phyloP scores from a whole-genome alignment of 2,329 filamentous ascomycete genomes.

The Trichothecium sympodiale region DNA sequence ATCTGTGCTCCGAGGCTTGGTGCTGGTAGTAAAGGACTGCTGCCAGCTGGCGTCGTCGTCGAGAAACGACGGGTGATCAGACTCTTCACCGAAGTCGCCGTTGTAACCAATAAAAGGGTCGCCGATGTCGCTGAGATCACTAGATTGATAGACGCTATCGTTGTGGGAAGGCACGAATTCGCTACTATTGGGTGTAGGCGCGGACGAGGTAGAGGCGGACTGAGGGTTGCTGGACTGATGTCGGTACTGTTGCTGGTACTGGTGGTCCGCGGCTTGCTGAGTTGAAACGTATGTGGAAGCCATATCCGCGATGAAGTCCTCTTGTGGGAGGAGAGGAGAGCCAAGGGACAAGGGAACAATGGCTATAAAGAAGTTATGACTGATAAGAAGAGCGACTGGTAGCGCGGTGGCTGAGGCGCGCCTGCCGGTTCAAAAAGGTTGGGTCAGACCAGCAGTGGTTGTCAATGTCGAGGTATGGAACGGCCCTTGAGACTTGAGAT shows the following conservation, averaged over 20 bases:
- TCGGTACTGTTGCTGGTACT: constrained; percentile 3
- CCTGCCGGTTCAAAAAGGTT: neutral
- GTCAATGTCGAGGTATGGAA: neutral
- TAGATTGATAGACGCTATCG: constrained; percentile 29
- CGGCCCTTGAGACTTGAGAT: too few relatives aligned
- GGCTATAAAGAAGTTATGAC: too few relatives aligned
- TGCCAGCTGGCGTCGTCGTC: constrained; percentile 19
- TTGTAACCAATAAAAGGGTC: constrained; percentile 29
- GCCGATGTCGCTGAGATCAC: constrained; percentile 35
- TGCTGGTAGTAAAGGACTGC: constrained; percentile 8
- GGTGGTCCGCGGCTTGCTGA: neutral
- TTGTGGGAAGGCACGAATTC: constrained; percentile 17
- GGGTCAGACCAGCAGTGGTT: neutral
- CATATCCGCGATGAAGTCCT: too few relatives aligned
- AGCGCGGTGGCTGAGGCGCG: too few relatives aligned
- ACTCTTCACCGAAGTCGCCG: constrained; percentile 30
- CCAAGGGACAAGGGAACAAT: too few relatives aligned
- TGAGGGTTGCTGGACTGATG: constrained; percentile 6
- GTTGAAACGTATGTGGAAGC: too few relatives aligned
- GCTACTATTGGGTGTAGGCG: constrained; percentile 17
- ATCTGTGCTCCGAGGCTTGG: too few relatives aligned
- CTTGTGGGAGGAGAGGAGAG: too few relatives aligned
- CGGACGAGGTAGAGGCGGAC: constrained; percentile 23
- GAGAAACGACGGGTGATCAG: constrained; percentile 35
- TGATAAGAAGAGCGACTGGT: too few relatives aligned